A percentile compares a stretch with the other conserved stretches of the same genome.
Evolutionary conservation across 2,329 filamentous ascomycete genomes (phyloP).

Genomic region (Akanthomyces lecanii): DNA sequence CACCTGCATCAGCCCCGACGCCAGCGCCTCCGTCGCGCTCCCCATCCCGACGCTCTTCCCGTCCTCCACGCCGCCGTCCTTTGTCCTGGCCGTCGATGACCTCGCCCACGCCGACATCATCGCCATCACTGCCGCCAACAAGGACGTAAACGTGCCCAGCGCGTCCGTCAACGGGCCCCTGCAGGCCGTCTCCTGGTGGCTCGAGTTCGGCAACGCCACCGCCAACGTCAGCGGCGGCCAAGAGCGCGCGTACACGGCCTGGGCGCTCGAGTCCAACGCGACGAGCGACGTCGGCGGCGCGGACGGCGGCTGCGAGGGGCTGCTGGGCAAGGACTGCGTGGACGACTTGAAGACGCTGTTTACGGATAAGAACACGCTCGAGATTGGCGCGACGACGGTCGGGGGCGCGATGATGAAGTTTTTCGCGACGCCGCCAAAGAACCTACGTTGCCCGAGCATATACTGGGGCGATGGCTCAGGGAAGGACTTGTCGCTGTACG

Average conservation of each 20-base stretch:
- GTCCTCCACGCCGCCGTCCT: background rate
- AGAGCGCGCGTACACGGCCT: conserved; percentile 11
- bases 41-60: conserved; percentile 12
- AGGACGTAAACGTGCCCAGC: background rate
- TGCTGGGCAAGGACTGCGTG: conserved; percentile 10
- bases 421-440: conserved; percentile 1
- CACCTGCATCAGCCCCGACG: conserved; percentile 4
- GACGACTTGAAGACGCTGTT: conserved; percentile 3
- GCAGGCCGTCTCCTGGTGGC: conserved; percentile 14
- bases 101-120: conserved; percentile 4
- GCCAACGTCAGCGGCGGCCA: conserved; percentile 2
- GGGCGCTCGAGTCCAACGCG: conserved; percentile 13
- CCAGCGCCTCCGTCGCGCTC: background rate
- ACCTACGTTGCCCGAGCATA: background rate
- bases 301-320: conserved; percentile 12
- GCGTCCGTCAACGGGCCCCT: conserved; percentile 3
- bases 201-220: conserved; percentile 5
- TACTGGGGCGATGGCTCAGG: conserved; percentile 7
- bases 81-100: conserved; percentile 12
- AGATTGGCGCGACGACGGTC: background rate
- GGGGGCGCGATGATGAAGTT: conserved; percentile 8
- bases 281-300: conserved; percentile 11
- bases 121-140: conserved; percentile 12
- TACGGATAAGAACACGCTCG: conserved; percentile 4
- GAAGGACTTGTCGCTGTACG: background rate